These are phyloP conservation scores for Leucocoprinus birnbaumii DNA, from an alignment of 768 basidiomycete species.

Conservation along the genomic window DNA sequence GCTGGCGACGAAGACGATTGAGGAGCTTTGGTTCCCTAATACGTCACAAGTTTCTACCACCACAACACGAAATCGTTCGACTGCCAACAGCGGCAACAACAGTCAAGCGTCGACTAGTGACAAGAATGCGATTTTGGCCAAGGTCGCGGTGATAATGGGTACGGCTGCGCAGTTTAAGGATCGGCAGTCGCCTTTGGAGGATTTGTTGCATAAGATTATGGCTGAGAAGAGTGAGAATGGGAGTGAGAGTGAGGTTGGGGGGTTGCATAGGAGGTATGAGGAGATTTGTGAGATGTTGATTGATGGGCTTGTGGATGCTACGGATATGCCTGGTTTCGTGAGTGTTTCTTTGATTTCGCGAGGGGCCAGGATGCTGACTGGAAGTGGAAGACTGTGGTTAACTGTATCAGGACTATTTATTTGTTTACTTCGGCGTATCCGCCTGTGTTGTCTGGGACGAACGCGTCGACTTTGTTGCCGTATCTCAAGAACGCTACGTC, in stretches of 20 bases:
- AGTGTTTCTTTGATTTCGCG: conserved; percentile 22
- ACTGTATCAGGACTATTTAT: conserved; percentile 83
- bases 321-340: conserved; percentile 75
- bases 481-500: conserved; percentile 79
- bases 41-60: conserved; percentile 22
- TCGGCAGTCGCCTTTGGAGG: conserved; percentile 79
- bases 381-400: conserved; percentile 63
- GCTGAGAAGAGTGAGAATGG: conserved; percentile 57
- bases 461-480: conserved; percentile 83
- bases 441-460: conserved; percentile 74
- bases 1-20: conserved; percentile 83
- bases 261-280: conserved; percentile 64
- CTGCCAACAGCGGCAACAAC: conserved; percentile 21
- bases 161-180: conserved; percentile 83
- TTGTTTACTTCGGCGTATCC: conserved; percentile 83
- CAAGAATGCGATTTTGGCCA: conserved; percentile 54
- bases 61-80: conserved; percentile 30
- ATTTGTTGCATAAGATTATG: conserved; percentile 81
- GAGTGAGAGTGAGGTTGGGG: conserved; percentile 33
- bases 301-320: conserved; percentile 85
- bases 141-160: conserved; percentile 82
- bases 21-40: conserved; percentile 85
- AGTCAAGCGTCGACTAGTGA: conserved; percentile 30
- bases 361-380: not conserved
- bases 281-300: conserved; percentile 86